Evolutionary conservation across 352 stramenopile species (phyloP), one percentile per base, ranked within the genome.

Genomic region (Globisporangium alternatum): DNA sequence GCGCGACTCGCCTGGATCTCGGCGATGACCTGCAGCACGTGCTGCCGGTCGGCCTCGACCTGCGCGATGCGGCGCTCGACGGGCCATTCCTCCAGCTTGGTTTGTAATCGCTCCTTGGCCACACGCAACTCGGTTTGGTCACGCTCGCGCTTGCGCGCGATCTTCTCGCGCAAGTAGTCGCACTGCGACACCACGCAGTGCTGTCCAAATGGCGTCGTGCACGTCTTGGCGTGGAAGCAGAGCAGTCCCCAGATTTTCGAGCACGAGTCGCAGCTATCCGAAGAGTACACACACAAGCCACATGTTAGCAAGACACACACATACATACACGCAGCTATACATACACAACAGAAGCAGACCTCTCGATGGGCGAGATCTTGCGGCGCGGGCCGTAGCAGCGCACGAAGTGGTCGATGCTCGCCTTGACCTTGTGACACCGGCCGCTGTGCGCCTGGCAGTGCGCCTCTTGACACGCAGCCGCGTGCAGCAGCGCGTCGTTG

Each of bases 401-500:
- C 64, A 93, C 80, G 53, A 96, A 96, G 72, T 96, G 87, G 69
- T 94, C 81, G 67, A 94, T 93, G 56, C 85, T 92, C n/a, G 78
- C 81, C 62, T 92, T 93, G 45, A 96, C 83, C 72, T 96, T 96
- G 67, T 93, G 85, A 66, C 87, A 96, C 37, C 87, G 86, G 10
- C 81, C 81, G 43, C 78, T 76, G 56, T 74, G 70, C 48, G 75
- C 81, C 55, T 77, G 74, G 60, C 87, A 96, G 6, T 91, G 75
- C 55, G 76, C 33, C 28, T 86, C 67, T 6, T 53, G 49, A 39
- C 87, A 96, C 28, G 76, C 80, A 31, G 87, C 75, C 7, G 85
- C 82, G 58, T 96, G 87, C 33, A 85, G 61, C 31, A 96, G 71
- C 67, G 87, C 87, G 12, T 88, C 80, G 57, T 96, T 92, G 77